Percentiles rank a stretch among this genome's conserved stretches.
Evolutionary conservation across 768 basidiomycete species (phyloP).

Genomic region (Rhodotorula graminis): DNA sequence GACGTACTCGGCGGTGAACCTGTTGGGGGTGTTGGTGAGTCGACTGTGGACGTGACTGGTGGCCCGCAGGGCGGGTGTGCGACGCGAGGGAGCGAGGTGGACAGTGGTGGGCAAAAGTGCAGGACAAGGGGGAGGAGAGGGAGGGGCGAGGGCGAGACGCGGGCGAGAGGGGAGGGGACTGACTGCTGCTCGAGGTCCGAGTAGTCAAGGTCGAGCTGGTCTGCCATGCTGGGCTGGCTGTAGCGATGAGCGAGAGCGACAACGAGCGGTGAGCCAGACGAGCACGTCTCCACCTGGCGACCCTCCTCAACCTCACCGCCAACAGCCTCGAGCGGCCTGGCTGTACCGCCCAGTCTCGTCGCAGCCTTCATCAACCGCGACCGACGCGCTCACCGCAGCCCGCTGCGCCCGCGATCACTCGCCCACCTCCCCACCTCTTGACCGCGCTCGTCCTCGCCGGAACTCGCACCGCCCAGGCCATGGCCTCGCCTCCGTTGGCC

Average conservation of each 20-base stretch:
- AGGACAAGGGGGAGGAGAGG: neutral
- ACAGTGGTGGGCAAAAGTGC: neutral
- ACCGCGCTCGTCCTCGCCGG: neutral
- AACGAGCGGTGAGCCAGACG: neutral
- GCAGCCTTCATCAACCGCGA: no score
- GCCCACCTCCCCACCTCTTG: no score
- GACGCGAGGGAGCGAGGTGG: neutral
- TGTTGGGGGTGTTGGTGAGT: slow-evolving; percentile 46
- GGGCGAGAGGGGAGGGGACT: neutral
- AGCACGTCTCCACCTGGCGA: no score
- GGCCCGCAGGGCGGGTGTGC: neutral
- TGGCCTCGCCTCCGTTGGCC: neutral
- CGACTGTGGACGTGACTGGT: neutral
- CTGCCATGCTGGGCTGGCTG: neutral
- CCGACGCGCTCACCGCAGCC: no score
- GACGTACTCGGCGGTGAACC: slow-evolving; percentile 78
- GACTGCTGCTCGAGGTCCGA: slow-evolving; percentile 84
- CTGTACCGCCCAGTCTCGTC: no score
- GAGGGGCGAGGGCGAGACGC: no score
- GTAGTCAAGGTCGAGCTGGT: slow-evolving; percentile 65
- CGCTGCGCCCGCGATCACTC: no score
- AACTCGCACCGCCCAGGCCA: neutral
- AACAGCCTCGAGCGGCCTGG: no score
- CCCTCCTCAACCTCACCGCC: neutral
- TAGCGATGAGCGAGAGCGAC: neutral